A percentile compares a stretch with the other conserved stretches of the same genome.
These are phyloP conservation scores for Pseudodiploospora longispora DNA, from an alignment of 2,329 filamentous ascomycete species.

Conservation along the genomic window DNA sequence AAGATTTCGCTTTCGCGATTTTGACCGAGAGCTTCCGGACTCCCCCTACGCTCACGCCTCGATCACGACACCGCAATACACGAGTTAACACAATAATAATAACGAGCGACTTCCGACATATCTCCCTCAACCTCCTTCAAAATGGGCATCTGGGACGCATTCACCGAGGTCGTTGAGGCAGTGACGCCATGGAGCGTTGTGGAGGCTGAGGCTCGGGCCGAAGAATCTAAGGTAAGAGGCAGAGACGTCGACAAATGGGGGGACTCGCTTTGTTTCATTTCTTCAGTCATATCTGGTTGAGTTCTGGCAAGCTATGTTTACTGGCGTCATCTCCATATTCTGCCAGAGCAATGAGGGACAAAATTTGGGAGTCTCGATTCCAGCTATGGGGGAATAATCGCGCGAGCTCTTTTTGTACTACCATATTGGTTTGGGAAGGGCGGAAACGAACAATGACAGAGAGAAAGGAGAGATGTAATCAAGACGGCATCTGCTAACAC, in stretches of 20 bases:
- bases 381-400: too few relatives aligned
- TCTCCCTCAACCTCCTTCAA: conserved; percentile 25
- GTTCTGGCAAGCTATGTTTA: too few relatives aligned
- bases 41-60: conserved; percentile 23
- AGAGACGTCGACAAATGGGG: too few relatives aligned
- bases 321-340: too few relatives aligned
- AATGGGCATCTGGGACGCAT: conserved; percentile 62
- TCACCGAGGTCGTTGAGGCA: conserved; percentile 56
- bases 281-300: too few relatives aligned
- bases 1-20: conserved; percentile 31
- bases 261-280: too few relatives aligned
- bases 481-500: not conserved
- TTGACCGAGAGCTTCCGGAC: conserved; percentile 34
- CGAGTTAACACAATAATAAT: conserved; percentile 25
- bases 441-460: too few relatives aligned
- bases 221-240: conserved; percentile 48
- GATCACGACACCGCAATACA: conserved; percentile 23
- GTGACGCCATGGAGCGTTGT: conserved; percentile 57
- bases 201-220: conserved; percentile 60
- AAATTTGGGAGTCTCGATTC: too few relatives aligned
- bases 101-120: conserved; percentile 29
- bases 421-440: too few relatives aligned
- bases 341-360: too few relatives aligned
- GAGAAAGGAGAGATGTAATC: not conserved
- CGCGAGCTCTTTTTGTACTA: too few relatives aligned